Base-by-base conservation (phyloP, 2,329 filamentous ascomycete genomes). In the Colletotrichum chrysophilum region DNA sequence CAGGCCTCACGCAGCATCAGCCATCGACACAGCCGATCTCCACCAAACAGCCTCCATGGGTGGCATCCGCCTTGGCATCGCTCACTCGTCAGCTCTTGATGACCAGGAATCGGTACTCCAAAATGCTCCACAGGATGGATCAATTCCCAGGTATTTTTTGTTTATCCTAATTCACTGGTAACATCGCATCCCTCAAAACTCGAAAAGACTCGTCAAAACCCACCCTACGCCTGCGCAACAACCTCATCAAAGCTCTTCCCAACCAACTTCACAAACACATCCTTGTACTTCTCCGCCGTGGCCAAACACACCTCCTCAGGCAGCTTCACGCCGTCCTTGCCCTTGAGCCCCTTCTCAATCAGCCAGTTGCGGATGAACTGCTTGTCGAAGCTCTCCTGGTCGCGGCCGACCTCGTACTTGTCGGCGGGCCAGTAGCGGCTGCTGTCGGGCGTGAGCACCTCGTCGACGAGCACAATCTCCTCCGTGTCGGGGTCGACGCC, bases 301-400 rank as follows among this genome's bases (percentile, higher is more conserved):
- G 91, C 90, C 78, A 87, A 82, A 21, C 93, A 91, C 71, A 98
- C 89, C 67, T 96, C 93, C 5, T 92, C 89, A 0, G 94, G 93
- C 88, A 98, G 93, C 69, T 85, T 86, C 18, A 97, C 93, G 3
- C 91, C 93, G 30, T 93, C 88, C 85, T 94, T 94, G 2, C 93
- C 94, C 87, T 96, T 95, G 73, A 97, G 84, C 1, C 94, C 94
- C 74, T 94, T 88, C 64, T 83, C 85, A 4, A 92, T 93, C 80
- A 98, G 84, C 94, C 95, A 98, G 85, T 98, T 93, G 43, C 96
- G 89, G 79, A 98, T 84, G 80, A 90, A 93, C 86, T 96, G 94
- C 89, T 98, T 98, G 83, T 98, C 96, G 79, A 96, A 97, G 85
- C 94, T 97, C 70, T 93, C 90, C 87, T 97, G 95, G 72, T 94